Conservation (phyloP, 495 filamentous ascomycete species). For the Poronia punctata region DNA sequence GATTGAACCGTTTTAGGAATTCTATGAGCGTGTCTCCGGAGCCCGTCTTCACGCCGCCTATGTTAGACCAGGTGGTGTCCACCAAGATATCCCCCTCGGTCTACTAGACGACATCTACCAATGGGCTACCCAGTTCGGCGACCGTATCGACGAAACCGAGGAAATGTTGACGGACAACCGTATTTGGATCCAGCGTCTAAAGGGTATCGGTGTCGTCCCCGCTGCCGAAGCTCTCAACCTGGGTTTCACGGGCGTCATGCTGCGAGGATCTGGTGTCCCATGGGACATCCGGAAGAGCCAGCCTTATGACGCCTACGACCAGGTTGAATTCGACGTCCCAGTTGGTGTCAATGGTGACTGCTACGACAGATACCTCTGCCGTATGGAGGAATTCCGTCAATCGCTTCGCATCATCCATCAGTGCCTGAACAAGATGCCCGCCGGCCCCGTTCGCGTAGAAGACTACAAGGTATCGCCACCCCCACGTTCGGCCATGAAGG, state of each 20-base stretch:
- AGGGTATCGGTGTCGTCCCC: constrained; percentile 84
- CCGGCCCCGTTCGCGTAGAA: constrained; percentile 87
- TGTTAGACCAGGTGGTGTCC: constrained; percentile 93
- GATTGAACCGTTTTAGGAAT: constrained; percentile 58
- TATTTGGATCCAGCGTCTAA: constrained; percentile 92
- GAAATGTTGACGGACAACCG: constrained; percentile 98
- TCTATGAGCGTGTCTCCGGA: constrained; percentile 98
- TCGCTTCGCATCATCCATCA: constrained; percentile 97
- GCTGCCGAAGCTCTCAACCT: constrained; percentile 92
- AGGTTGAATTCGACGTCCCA: constrained; percentile 97
- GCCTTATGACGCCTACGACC: constrained; percentile 94
- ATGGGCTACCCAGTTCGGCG: constrained; percentile 99
- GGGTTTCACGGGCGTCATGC: constrained; percentile 95
- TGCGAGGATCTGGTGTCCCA: constrained; percentile 92
- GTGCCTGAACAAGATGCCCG: constrained; percentile 97
- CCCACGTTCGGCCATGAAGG: constrained; percentile 97
- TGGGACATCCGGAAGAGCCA: constrained; percentile 95
- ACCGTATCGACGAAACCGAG: constrained; percentile 98
- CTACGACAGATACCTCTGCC: constrained; percentile 97
- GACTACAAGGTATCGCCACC: constrained; percentile 99
- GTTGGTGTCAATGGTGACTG: constrained; percentile 97
- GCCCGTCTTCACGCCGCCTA: constrained; percentile 98
- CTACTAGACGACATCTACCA: constrained; percentile 99
- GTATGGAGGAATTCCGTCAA: constrained; percentile 99
- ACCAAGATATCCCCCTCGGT: constrained; percentile 89